A percentile compares a stretch with the other conserved stretches of the same genome.
phyloP scores from a whole-genome alignment of 2,329 filamentous ascomycete species.

The Claviceps arundinis region DNA sequence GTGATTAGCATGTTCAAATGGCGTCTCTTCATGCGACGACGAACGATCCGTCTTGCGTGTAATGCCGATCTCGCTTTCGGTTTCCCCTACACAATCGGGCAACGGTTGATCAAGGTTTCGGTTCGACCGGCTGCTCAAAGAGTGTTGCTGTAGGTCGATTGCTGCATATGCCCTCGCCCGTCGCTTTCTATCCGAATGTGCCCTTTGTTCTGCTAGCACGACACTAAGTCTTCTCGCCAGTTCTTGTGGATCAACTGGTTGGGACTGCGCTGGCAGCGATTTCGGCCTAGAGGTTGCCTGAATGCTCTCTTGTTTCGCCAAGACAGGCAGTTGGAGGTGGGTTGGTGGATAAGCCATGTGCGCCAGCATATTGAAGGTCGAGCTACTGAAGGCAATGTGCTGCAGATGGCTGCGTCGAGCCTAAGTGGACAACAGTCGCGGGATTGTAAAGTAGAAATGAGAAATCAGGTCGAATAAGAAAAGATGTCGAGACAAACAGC shows the following conservation, averaged over 20 bases:
- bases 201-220: conserved; percentile 37
- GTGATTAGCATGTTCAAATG: neutral
- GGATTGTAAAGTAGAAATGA: neutral
- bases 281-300: conserved; percentile 3
- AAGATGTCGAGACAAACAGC: neutral
- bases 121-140: neutral
- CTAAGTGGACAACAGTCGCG: neutral
- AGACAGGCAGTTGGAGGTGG: conserved; percentile 1
- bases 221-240: conserved; percentile 36
- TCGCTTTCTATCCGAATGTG: conserved; percentile 22
- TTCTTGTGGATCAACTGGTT: conserved; percentile 39
- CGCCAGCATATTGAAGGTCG: conserved; percentile 5
- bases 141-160: conserved; percentile 6
- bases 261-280: conserved; percentile 12
- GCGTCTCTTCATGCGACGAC: neutral
- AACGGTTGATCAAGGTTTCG: neutral
- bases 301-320: neutral
- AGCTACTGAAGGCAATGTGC: neutral
- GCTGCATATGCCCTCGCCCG: conserved; percentile 15
- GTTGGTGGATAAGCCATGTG: conserved; percentile 5
- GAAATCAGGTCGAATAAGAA: neutral
- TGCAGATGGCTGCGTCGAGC: neutral
- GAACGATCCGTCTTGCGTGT: neutral
- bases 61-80: neutral
- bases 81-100: neutral